Evolutionary conservation across 2,329 filamentous ascomycete genomes (phyloP).

Genomic region (Colletotrichum tabaci): DNA sequence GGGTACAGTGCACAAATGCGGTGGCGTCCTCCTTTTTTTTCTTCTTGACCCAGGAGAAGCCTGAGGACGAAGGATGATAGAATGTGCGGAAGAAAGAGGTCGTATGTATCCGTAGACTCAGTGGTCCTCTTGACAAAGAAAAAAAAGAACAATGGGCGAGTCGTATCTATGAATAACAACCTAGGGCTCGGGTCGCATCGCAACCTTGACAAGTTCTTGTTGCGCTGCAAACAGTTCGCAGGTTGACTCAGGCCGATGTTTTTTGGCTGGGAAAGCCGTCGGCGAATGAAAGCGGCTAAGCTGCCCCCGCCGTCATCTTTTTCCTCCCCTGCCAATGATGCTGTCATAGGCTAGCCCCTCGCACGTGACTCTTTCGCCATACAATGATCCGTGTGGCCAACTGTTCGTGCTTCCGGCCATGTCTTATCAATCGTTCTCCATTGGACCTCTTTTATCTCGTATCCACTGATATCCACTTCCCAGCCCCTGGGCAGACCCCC

Average conservation of each 20-base stretch:
- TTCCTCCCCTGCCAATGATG: not conserved
- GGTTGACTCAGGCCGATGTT: constrained; percentile 41
- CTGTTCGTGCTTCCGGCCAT: not conserved
- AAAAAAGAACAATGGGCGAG: not conserved
- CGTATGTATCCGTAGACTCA: not conserved
- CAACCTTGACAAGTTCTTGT: constrained; percentile 5
- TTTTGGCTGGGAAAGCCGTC: constrained; percentile 5
- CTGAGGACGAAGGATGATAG: not conserved
- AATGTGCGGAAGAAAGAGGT: not conserved
- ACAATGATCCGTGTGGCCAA: not conserved
- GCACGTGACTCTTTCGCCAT: constrained; percentile 29
- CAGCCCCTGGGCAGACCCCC: not conserved
- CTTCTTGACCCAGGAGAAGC: not conserved
- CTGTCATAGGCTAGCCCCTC: constrained; percentile 10
- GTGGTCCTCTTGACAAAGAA: not conserved
- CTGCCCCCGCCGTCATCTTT: constrained; percentile 17
- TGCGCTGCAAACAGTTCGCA: constrained; percentile 2
- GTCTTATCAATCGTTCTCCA: constrained; percentile 1
- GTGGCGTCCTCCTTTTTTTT: not conserved
- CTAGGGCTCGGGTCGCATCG: constrained; percentile 15
- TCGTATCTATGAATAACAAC: constrained; percentile 5
- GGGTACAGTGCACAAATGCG: constrained; percentile 31
- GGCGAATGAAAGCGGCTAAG: constrained; percentile 37
- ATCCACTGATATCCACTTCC: constrained; percentile 6
- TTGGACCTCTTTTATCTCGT: constrained; percentile 7